Base-by-base conservation (phyloP, 345 rosid species). In the Bretschneidera sinensis region DNA sequence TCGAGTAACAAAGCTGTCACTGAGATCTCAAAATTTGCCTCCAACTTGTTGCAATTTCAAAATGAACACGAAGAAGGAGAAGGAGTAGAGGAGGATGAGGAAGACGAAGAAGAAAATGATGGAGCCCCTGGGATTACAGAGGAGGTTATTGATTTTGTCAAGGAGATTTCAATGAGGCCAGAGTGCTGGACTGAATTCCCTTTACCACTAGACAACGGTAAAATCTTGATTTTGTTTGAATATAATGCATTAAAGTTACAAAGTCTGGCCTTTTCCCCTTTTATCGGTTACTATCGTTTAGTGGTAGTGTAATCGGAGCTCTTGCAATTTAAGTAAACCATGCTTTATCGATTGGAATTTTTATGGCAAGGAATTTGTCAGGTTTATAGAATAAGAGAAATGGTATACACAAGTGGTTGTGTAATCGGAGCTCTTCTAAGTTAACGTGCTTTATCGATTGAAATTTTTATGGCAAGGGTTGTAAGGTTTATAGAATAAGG, bases 101-200 rank as follows among this genome's bases (percentile, higher is more conserved):
- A n/a, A n/a, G n/a, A n/a, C n/a, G n/a, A n/a, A n/a, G n/a, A n/a
- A n/a, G n/a, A n/a, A n/a, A n/a, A n/a, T n/a, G n/a, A 67, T 25
- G 66, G 64, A 45, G 77, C 68, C 31, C 73, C 84, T 0, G 95
- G 91, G 6, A 80, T 85, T 49, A 71, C 84, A 18, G 78, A 68
- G 34, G 87, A 78, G 39, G 78, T 83, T 34, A 58, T 88, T 49
- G 84, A 70, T 28, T 83, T 88, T 24, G 87, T 83, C 10, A 52
- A 49, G 53, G 73, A 83, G 63, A 81, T 88, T 56, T 76, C 91
- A 0, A 48, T 17, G 9, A 65, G 80, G 61, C 82, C 96, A 0
- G 84, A 75, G 45, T 78, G 78, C 55, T 88, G 91, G 96, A 81
- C 74, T 21, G 89, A 79, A 66, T 88, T 88, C 49, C 91, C 96